Evolutionary conservation across 257 asterid genomes (phyloP), one percentile per base, ranked within the genome.

Genomic region (Cruciata laevipes): DNA sequence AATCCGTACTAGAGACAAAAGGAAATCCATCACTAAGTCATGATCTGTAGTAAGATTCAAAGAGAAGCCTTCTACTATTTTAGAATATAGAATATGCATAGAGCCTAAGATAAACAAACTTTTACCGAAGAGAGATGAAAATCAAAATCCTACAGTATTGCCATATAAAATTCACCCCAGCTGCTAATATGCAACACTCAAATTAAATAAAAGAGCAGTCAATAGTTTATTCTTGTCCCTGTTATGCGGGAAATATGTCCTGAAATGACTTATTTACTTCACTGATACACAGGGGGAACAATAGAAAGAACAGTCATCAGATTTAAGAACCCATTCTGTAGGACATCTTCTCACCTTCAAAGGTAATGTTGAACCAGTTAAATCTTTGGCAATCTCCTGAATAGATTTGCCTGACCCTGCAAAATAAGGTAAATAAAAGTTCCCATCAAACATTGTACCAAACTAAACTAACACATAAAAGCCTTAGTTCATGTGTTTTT

Each of bases 321-420:
- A 17, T 42, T 3, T 21, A 56, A 21, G 66, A 30, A 6, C 8
- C 68, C 18, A 17, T 18, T 0, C 4, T 7, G 47, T 17, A 8
- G 9, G 10, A 44, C 31, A 67, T n/a, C 42, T 55, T 65, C 69
- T 38, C 84, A 93, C 99, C 99, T 93, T 88, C 82, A 88, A 83
- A 58, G 95, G 75, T 64, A 93, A 78, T 53, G 73, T 47, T 59
- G 95, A 86, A 69, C 97, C 99, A 2, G 76, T 71, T 79, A 93
- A 89, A 82, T 81, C 80, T 78, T 69, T 84, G 13, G 97, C 99
- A 66, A 86, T 80, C 77, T 93, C 96, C 79, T 88, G 97, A 72
- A 90, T 90, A 14, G 83, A 42, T 84, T 90, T 90, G 31, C 71
- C 71, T 57, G 94, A 92, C 71, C 80, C 99, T 92, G 87, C 83